phyloP scores from a whole-genome alignment of 1,284 basidiomycete genomes.

The Cutaneotrichosporon curvatum region DNA sequence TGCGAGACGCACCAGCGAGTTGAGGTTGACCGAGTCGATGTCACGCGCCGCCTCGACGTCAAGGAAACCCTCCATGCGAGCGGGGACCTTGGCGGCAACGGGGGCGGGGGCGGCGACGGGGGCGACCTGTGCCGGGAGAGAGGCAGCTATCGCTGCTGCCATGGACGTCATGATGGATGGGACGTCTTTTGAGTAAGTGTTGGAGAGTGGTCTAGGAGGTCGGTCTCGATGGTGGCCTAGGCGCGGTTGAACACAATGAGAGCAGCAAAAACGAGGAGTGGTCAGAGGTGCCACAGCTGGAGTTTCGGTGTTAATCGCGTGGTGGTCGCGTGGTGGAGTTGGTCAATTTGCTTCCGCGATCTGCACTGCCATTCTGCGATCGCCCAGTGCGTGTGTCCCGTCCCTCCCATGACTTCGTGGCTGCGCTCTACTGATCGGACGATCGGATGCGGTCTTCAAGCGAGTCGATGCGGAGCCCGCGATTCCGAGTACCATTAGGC shows the following conservation, averaged over 20 bases:
- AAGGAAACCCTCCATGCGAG: slow-evolving; percentile 79
- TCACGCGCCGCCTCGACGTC: slow-evolving; percentile 80
- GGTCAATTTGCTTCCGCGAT: no score
- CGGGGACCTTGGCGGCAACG: slow-evolving; percentile 57
- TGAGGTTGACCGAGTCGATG: slow-evolving; percentile 67
- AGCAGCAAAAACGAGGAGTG: slow-evolving; percentile 1
- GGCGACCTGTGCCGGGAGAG: slow-evolving; percentile 58
- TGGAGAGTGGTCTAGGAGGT: not conserved
- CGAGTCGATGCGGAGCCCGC: no score
- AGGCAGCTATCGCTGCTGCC: slow-evolving; percentile 75
- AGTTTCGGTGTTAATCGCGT: not conserved
- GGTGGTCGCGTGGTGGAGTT: no score
- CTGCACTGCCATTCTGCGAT: no score
- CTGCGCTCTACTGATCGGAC: no score
- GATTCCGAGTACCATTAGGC: no score
- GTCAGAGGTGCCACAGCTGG: not conserved
- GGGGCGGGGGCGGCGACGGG: slow-evolving; percentile 57
- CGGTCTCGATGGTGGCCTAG: not conserved
- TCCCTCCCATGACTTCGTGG: no score
- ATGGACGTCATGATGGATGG: slow-evolving; percentile 55
- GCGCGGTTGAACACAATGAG: not conserved
- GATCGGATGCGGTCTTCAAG: no score
- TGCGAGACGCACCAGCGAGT: slow-evolving; percentile 64
- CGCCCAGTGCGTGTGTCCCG: no score
- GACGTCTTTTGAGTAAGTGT: slow-evolving; percentile 13